Evolutionary conservation across 139 green algal species (phyloP).

Genomic region (Gonium pectorale): DNA sequence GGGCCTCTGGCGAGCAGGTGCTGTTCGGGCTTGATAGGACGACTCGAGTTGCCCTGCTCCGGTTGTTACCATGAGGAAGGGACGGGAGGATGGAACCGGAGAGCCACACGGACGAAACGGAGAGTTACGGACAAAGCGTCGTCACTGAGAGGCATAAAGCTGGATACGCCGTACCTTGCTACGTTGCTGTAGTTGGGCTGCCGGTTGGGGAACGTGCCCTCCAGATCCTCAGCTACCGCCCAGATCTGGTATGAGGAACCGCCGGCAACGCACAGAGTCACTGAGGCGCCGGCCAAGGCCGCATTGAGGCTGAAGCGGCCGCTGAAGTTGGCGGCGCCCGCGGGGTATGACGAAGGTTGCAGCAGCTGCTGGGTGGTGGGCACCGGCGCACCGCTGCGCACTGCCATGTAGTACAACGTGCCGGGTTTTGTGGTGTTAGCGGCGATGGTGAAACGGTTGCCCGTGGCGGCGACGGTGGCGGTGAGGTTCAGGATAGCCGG

Average conservation of each 20-base stretch:
- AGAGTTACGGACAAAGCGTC: too few species aligned
- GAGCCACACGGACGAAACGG: neutral
- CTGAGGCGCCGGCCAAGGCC: neutral
- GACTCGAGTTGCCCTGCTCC: too few species aligned
- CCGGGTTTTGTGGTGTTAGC: slow-evolving; percentile 44
- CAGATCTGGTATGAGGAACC: slow-evolving; percentile 49
- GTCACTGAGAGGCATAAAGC: too few species aligned
- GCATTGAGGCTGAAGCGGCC: slow-evolving; percentile 14
- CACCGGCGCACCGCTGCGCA: neutral
- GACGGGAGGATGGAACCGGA: neutral
- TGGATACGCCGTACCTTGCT: slow-evolving; percentile 42
- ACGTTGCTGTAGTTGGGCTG: slow-evolving; percentile 59
- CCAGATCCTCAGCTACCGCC: slow-evolving; percentile 55
- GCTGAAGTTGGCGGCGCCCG: slow-evolving; percentile 51
- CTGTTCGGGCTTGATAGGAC: too few species aligned
- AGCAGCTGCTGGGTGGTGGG: slow-evolving; percentile 43
- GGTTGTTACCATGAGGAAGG: too few species aligned
- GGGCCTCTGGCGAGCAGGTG: neutral
- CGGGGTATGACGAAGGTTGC: neutral
- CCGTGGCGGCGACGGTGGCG: slow-evolving; percentile 14
- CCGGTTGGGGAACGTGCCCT: slow-evolving; percentile 44
- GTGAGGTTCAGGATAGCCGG: slow-evolving; percentile 29
- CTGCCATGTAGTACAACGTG: slow-evolving; percentile 25
- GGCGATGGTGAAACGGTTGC: slow-evolving; percentile 39
- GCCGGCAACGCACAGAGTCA: slow-evolving; percentile 50